Base-by-base conservation (phyloP, 768 basidiomycete species). In the Dioszegia aurantiaca region DNA sequence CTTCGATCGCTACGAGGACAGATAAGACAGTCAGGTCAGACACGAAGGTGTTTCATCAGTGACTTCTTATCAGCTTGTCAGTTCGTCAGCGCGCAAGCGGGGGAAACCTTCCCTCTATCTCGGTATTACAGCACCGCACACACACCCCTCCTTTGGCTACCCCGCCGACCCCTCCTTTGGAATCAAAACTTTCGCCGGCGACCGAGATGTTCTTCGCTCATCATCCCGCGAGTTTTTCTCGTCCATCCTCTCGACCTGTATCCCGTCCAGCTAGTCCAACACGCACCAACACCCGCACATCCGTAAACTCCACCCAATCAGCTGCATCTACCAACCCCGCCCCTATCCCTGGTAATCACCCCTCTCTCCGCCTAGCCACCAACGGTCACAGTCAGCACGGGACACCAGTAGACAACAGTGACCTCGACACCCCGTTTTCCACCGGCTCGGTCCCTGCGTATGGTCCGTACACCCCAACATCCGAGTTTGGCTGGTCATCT, bases 231-330 rank as follows among this genome's bases (percentile, higher is more conserved):
- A 53, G 26, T 28, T 53, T 26, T 17, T 53, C 51, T 27, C 51
- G 51, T 27, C 54, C 54, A n/a, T 42, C 54, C 17, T 55, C 54
- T 8, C 27, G 54, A 33, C 54, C 54, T 5, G 40, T 46, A 17
- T 55, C 54, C n/a, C 27, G 54, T 6, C 54, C 54, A 21, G 33
- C 42, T 14, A 43, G 41, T 33, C 54, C 54, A 2, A 55, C 54
- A 21, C 54, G 54, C 19, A 43, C 41, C 16, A 55, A 55, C 26
- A 55, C 53, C 40, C 40, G 53, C 9, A 41, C 37, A 9, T 42
- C 39, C 37, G 11, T 55, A 28, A 26, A 23, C 21, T 44, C 41
- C 10, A 16, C 28, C 3, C 51, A 37, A 17, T 52, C 33, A 4
- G 33, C 6, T 17, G 16, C 33, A 4, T 30, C 51, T 39, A 5